These are phyloP conservation scores for Lanmaoa rubissima DNA, from an alignment of 768 basidiomycete genomes.

Conservation along the genomic window DNA sequence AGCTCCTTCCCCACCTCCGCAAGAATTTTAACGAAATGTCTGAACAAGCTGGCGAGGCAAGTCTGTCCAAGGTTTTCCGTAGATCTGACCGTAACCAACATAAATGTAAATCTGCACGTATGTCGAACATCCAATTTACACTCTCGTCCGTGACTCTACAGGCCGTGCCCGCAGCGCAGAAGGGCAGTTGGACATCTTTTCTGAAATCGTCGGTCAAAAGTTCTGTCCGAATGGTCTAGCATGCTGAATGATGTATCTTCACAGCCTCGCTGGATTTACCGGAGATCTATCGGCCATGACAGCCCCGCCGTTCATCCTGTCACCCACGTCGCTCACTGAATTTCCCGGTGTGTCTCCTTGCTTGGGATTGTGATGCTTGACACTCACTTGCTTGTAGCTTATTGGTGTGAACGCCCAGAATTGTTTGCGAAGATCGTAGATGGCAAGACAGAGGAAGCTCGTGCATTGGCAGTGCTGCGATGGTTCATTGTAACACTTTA, in stretches of 20 bases:
- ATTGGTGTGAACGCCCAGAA: slow-evolving; percentile 95
- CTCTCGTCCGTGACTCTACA: slow-evolving; percentile 26
- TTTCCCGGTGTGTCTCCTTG: slow-evolving; percentile 65
- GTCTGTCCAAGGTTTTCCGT: slow-evolving; percentile 22
- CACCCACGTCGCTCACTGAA: slow-evolving; percentile 87
- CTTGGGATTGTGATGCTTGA: neutral
- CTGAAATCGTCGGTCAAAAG: slow-evolving; percentile 72
- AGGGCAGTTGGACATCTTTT: slow-evolving; percentile 86
- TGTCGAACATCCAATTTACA: slow-evolving; percentile 28
- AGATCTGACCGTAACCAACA: slow-evolving; percentile 24
- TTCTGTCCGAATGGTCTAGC: neutral
- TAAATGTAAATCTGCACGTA: slow-evolving; percentile 35
- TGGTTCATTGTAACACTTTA: slow-evolving; percentile 83
- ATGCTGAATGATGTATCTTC: slow-evolving; percentile 2
- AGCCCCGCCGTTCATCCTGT: slow-evolving; percentile 89
- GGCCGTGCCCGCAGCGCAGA: slow-evolving; percentile 81
- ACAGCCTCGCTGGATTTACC: slow-evolving; percentile 79
- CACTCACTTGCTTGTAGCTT: slow-evolving; percentile 49
- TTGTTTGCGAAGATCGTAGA: slow-evolving; percentile 86
- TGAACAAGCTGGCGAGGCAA: slow-evolving; percentile 44
- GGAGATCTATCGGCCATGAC: slow-evolving; percentile 85
- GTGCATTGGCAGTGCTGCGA: slow-evolving; percentile 76
- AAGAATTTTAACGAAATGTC: slow-evolving; percentile 27
- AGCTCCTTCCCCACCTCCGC: slow-evolving; percentile 3
- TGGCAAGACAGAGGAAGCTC: slow-evolving; percentile 68